Evolutionary conservation across 345 rosid species (phyloP).

Genomic region (Lepidium africanum): DNA sequence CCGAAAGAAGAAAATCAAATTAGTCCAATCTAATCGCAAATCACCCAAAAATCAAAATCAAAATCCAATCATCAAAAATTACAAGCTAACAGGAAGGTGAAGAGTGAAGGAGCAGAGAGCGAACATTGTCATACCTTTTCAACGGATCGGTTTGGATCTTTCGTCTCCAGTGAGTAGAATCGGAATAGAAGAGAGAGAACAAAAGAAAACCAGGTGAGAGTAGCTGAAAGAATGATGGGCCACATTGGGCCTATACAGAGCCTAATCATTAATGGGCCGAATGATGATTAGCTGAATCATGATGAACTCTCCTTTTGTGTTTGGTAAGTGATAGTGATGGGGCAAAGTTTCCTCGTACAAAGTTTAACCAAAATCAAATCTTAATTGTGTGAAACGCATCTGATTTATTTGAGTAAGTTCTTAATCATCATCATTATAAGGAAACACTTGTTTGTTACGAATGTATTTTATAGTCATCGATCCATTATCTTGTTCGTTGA

Average conservation of each 20-base stretch:
- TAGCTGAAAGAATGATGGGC: neutral
- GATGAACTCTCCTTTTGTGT: neutral
- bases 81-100: neutral
- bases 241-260: neutral
- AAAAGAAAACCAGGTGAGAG: slow-evolving; percentile 10
- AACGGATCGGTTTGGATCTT: slow-evolving; percentile 19
- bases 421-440: neutral
- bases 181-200: neutral
- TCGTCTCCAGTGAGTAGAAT: slow-evolving; percentile 12
- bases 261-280: neutral
- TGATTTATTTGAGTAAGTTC: neutral
- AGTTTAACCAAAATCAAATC: neutral
- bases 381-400: neutral
- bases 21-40: slow-evolving; percentile 11
- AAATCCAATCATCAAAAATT: neutral
- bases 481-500: neutral
- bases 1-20: neutral
- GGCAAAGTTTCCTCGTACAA: neutral
- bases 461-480: neutral
- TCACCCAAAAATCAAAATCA: neutral
- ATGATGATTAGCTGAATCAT: neutral
- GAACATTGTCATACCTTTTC: slow-evolving; percentile 19
- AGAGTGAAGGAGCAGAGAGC: neutral
- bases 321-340: neutral
- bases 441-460: neutral